These are phyloP conservation scores for Monosporozyma servazzii DNA, from an alignment of 805 yeast species.

Conservation along the genomic window DNA sequence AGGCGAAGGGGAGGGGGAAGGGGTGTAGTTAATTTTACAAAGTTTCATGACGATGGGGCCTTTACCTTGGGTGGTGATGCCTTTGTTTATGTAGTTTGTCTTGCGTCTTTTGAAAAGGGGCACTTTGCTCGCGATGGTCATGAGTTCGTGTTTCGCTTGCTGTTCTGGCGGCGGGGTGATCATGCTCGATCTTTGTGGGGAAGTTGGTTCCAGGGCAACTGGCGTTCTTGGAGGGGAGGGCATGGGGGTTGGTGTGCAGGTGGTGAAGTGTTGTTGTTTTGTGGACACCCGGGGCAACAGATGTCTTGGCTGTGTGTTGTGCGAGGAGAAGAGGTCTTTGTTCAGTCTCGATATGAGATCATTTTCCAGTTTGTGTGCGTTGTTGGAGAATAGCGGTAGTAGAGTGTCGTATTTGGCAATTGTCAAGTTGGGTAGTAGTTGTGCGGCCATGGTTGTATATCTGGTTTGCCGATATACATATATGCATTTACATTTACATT, in stretches of 20 bases:
- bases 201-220: background rate
- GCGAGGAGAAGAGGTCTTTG: background rate
- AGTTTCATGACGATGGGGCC: conserved; percentile 3
- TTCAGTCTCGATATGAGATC: background rate
- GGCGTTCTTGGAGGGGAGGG: conserved; percentile 1
- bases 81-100: conserved; percentile 1
- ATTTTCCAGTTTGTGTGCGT: too few species aligned
- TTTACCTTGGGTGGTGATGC: background rate
- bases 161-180: background rate
- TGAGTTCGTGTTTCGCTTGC: background rate
- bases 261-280: too few species aligned
- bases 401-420: too few species aligned
- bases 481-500: too few species aligned
- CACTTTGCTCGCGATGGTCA: conserved; percentile 4
- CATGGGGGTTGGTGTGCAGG: background rate
- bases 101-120: conserved; percentile 3
- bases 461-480: too few species aligned
- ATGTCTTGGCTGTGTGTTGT: too few species aligned
- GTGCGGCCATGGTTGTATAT: too few species aligned
- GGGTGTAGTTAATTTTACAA: conserved; percentile 2
- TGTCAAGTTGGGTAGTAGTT: too few species aligned
- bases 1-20: background rate
- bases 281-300: too few species aligned
- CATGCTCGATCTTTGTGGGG: background rate
- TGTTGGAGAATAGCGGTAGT: too few species aligned